Evolutionary conservation across 1,284 basidiomycete species (phyloP), one percentile per base, ranked within the genome.

Genomic region (Ustilago shanxiensis): DNA sequence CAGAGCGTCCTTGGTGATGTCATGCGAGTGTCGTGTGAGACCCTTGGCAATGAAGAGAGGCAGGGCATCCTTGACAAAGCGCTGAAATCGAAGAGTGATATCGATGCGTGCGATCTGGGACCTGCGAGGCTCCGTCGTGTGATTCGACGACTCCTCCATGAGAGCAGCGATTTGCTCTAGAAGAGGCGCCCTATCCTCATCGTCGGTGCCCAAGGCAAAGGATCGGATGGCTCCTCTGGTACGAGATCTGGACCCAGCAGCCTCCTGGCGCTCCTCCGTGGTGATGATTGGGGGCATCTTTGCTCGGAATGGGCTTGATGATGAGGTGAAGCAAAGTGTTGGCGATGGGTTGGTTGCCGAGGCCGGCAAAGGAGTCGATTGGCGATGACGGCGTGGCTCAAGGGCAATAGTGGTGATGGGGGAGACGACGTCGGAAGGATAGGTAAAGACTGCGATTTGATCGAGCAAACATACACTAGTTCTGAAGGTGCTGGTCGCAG

Each of bases 81-180:
- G 35, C 11, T 13, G 6, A 35, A 56, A 56, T 14, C 54, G 54
- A 28, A 56, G n/a, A 9, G 54, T 44, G 13, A 56, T 41, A 20
- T 56, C 54, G 39, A 56, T 41, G 22, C 24, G 22, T 3, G 31
- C 33, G 16, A 44, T 44, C 54, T 44, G 54, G 10, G 35, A 18
- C n/a, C 11, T 24, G 13, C 54, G 35, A 26, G 54, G 37, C 54
- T 56, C 54, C 18, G 24, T 26, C 3, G 24, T 56, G 37, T n/a
- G 24, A 3, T 37, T 35, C 2, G 35, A 18, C 9, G 54, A 26
- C 22, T 37, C 24, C 24, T 20, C 20, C 44, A 47, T 47, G 14
- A 47, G 44, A 11, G 20, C n/a, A 22, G 44, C 20, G 10, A 47
- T 47, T 22, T 47, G 20, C 20, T 47, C 44, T 6, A 47, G n/a